Evolutionary conservation across 2,329 filamentous ascomycete species (phyloP), one percentile per base, ranked within the genome.

Genomic region (Penicillium brasilianum): DNA sequence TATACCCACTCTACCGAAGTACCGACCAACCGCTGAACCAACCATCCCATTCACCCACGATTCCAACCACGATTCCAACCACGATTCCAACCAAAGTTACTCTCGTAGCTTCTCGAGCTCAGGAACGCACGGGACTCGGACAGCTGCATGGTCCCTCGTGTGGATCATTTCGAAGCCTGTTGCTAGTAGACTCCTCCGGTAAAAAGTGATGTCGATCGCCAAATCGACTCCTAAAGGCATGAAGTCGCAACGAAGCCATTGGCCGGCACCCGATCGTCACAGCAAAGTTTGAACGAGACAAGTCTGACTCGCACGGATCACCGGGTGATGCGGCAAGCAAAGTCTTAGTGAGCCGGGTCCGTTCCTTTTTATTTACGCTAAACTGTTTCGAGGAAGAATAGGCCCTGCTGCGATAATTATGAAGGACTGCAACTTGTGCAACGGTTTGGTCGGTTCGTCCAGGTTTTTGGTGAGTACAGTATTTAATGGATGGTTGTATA

Each of bases 121-220:
- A 57, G 39, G 36, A n/a, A 57, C 53, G 20, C 28, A 37, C 3
- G 39, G 2, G 14, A 48, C 22, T 11, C 16, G 32, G 13, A 14
- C 8, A 36, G 39, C 32, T 32, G 50, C 54, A 58, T 55, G 43
- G 44, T 39, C 10, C 48, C 54, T 41, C 43, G 54, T 43, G 62
- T 59, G 59, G 59, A 55, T 64, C 58, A 39, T 48, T n/a, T 55
- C 6, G 25, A 28, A 3, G 25, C 25, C 25, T 28, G 25, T 60
- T 44, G 54, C 59, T 58, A 56, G 52, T 28, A 28, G 3, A 28
- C 6, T 6, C 25, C 25, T 28, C 25, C 25, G 3, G 25, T 28
- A 28, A 28, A 28, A 28, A 28, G 25, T 28, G 6, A 28, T 28
- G 25, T 28, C 3, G 25, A 28, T 6, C 25, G 25, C 25, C 25